These are phyloP conservation scores for Phytophthora cajani DNA, from an alignment of 352 stramenopile species.

Conservation along the genomic window DNA sequence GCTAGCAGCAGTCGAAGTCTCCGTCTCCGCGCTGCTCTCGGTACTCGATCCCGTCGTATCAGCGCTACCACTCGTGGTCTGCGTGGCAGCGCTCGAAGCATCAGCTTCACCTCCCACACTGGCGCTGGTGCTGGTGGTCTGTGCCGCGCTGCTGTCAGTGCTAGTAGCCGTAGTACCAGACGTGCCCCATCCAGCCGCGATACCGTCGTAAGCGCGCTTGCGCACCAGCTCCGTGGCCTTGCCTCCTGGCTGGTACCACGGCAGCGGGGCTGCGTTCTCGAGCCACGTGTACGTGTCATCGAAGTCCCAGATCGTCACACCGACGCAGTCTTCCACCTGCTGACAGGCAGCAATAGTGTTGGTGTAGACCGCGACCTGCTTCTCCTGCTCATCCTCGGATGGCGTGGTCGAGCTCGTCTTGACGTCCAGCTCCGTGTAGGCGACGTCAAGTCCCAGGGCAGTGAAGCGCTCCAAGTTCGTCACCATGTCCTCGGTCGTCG, in stretches of 20 bases:
- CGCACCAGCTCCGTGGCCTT: conserved; percentile 30
- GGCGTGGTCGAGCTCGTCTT: conserved; percentile 21
- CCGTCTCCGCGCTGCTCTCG: neutral
- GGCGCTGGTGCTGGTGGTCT: neutral
- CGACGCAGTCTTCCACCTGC: conserved; percentile 32
- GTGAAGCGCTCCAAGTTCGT: conserved; percentile 37
- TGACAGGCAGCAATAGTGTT: conserved; percentile 30
- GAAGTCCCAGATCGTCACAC: conserved; percentile 37
- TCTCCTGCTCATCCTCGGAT: conserved; percentile 15
- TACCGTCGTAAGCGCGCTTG: conserved; percentile 36
- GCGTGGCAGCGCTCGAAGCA: conserved; percentile 11
- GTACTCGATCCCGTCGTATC: neutral
- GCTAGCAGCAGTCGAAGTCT: conserved; percentile 1
- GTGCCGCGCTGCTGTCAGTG: neutral
- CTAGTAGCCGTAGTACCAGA: neutral
- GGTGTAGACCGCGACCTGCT: conserved; percentile 26
- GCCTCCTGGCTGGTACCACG: conserved; percentile 29
- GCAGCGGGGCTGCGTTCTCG: conserved; percentile 17
- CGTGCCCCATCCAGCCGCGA: conserved; percentile 26
- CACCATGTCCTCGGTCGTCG: conserved; percentile 21
- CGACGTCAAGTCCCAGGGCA: conserved; percentile 32
- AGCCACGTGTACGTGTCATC: conserved; percentile 35
- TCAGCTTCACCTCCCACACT: conserved; percentile 16
- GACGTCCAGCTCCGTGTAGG: conserved; percentile 36
- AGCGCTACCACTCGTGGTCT: conserved; percentile 1